Evolutionary conservation across 1,284 basidiomycete species (phyloP), one percentile per base, ranked within the genome.

Genomic region (Cryptococcus sp.): DNA sequence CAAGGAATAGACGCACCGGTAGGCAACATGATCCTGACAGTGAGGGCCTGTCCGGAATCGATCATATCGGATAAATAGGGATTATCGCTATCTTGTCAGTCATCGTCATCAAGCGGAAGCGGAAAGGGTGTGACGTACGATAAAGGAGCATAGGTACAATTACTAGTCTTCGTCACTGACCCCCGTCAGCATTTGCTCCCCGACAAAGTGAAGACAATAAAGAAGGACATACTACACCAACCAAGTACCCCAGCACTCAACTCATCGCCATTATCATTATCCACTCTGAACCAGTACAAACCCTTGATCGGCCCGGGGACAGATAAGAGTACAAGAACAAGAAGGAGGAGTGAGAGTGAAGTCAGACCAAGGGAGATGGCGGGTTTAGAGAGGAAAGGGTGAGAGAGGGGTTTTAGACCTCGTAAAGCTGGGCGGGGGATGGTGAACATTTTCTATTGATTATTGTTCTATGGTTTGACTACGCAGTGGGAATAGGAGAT

Each of bases 301-400:
- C 66, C 60, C 52, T 70, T 69, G 51, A 70, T 69, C 5, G 71
- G 71, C 9, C 71, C 71, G 1, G 71, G 71, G 1, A 73, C 71
- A 13, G 65, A 66, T 4, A 73, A 53, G 4, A 73, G 55, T 3
- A 73, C 67, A 0, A 73, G 50, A 5, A 73, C 63, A 1, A 72
- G 56, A 1, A 73, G 58, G 7, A 73, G 59, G 3, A 73, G 54
- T 2, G 67, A 59, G 4, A 73, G 49, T 1, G 57, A 59, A 1
- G 66, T 66, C 7, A 72, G 52, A n/a, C 50, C 60, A 4, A 72
- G 54, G 3, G 69, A 60, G 43, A 73, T 41, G 48, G 58, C 59
- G 2, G 69, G 67, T 45, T 66, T 60, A 23, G 60, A 48, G 7
- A 69, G 31, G 22, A 57, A 18, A 0, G 60, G 49, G 48, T 63